These are phyloP conservation scores for Hysterium pulicare DNA, from an alignment of 2,329 filamentous ascomycete species.

Conservation along the genomic window DNA sequence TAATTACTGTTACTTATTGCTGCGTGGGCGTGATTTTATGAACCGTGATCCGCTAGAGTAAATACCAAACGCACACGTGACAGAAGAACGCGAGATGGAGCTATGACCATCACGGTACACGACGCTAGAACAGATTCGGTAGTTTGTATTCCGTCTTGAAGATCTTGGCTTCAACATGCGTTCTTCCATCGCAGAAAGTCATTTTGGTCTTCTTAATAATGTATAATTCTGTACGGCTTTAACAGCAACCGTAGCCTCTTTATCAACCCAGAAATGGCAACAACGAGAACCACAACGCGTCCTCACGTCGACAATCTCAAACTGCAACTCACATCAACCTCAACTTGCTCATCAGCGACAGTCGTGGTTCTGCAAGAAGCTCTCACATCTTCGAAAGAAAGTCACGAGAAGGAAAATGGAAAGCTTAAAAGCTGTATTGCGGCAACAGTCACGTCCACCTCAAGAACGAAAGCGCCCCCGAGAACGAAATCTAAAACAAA, in stretches of 20 bases:
- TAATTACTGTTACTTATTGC: too few species aligned
- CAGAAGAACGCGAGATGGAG: too few species aligned
- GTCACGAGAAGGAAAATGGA: slow-evolving; percentile 29
- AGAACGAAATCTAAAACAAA: slow-evolving; percentile 31
- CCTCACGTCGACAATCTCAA: slow-evolving; percentile 49
- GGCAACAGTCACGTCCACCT: slow-evolving; percentile 19
- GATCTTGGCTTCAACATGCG: neutral
- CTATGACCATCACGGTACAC: neutral
- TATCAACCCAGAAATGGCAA: slow-evolving; percentile 21
- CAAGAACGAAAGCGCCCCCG: slow-evolving; percentile 3
- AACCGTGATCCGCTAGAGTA: neutral
- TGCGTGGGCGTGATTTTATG: too few species aligned
- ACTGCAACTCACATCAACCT: slow-evolving; percentile 44
- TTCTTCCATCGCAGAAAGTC: neutral
- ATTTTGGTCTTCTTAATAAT: slow-evolving; percentile 1
- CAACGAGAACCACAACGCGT: slow-evolving; percentile 35
- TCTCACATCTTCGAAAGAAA: slow-evolving; percentile 35
- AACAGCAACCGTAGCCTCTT: neutral
- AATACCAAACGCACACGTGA: too few species aligned
- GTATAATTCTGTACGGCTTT: slow-evolving; percentile 2
- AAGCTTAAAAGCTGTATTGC: slow-evolving; percentile 23
- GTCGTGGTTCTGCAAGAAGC: slow-evolving; percentile 46
- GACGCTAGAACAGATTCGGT: neutral
- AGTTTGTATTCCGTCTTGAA: neutral
- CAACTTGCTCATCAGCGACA: slow-evolving; percentile 49